Conservation (phyloP, 164 flowering plant genomes). For the Piper longum region DNA sequence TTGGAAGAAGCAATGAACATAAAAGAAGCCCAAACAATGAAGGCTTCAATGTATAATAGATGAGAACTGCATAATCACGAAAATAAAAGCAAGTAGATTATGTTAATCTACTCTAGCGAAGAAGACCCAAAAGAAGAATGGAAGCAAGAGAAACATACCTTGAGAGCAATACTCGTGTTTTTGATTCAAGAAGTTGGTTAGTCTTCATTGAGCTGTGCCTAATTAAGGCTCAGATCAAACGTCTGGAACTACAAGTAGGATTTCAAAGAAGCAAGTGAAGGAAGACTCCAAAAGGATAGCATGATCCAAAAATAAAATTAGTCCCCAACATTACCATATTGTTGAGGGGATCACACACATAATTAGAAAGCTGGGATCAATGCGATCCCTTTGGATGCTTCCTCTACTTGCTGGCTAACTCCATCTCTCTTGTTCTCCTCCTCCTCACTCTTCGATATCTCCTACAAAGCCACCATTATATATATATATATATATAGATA, state of each 20-base stretch:
- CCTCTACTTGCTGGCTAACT: slow-evolving; percentile 35
- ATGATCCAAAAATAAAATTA: slow-evolving; percentile 37
- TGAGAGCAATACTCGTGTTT: no score
- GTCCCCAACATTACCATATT: neutral
- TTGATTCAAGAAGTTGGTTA: neutral
- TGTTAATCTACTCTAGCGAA: neutral
- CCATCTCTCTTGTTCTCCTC: slow-evolving; percentile 6
- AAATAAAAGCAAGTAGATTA: neutral
- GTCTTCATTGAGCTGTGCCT: neutral
- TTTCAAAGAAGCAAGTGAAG: slow-evolving; percentile 30
- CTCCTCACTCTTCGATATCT: slow-evolving; percentile 1
- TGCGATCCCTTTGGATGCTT: slow-evolving; percentile 93
- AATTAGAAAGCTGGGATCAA: slow-evolving; percentile 34
- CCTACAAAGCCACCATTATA: no score
- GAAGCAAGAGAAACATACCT: neutral
- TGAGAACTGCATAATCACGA: neutral
- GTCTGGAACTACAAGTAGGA: neutral
- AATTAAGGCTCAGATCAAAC: neutral
- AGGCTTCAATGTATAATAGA: neutral
- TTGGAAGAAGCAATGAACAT: neutral
- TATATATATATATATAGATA: no score
- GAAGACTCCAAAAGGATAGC: slow-evolving; percentile 80
- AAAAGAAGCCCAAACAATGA: neutral
- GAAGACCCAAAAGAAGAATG: neutral
- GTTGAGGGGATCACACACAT: neutral